Conservation (phyloP, 2,329 filamentous ascomycete genomes). For the Metarhizium humberi region DNA sequence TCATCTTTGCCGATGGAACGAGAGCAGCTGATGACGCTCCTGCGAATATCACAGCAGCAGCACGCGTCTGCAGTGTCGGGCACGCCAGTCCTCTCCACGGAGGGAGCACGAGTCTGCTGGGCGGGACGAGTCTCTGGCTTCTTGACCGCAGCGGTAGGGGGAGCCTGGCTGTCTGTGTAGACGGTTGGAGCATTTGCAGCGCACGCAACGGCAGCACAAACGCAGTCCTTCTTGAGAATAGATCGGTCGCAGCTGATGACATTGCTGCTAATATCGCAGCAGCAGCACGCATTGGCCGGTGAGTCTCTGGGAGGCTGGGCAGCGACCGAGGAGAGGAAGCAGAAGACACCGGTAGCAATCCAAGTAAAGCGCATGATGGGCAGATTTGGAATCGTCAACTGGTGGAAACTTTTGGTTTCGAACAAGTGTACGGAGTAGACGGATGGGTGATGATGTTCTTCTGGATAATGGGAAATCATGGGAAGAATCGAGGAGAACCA, state of each 20-base stretch:
- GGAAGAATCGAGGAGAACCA: background rate
- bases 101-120: background rate
- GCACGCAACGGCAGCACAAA: conserved; percentile 17
- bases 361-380: conserved; percentile 15
- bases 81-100: background rate
- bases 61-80: conserved; percentile 4
- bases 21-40: conserved; percentile 7
- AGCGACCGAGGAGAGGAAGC: conserved; percentile 1
- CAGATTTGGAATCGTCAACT: background rate
- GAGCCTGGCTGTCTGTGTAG: background rate
- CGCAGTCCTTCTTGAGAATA: conserved; percentile 13
- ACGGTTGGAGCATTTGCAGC: conserved; percentile 13
- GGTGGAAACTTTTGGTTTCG: background rate
- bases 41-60: conserved; percentile 15
- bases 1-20: conserved; percentile 3
- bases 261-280: conserved; percentile 18
- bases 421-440: background rate
- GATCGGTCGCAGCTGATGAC: conserved; percentile 16
- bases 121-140: background rate
- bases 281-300: conserved; percentile 20
- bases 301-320: conserved; percentile 1
- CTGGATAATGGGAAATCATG: background rate
- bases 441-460: background rate
- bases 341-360: conserved; percentile 8
- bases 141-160: background rate